phyloP scores from a whole-genome alignment of 2,329 filamentous ascomycete species.

The Ophiostoma sp. region DNA sequence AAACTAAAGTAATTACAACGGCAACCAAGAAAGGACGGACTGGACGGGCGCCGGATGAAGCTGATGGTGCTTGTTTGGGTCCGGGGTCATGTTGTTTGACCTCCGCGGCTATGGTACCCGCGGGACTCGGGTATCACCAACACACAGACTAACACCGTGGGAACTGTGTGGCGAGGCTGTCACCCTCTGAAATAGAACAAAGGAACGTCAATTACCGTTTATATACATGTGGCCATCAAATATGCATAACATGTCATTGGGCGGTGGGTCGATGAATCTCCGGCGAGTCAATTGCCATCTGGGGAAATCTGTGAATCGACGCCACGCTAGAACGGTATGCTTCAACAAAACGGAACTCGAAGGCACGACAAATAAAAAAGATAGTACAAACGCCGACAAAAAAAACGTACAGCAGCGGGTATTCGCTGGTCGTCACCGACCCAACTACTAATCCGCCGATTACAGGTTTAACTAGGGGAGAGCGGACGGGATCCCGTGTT shows the following conservation, averaged over 20 bases:
- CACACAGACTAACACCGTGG: background rate
- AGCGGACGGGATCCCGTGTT: too few species aligned
- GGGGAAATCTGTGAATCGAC: background rate
- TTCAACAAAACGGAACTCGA: too few species aligned
- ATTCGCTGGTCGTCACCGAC: too few species aligned
- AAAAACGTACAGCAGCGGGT: too few species aligned
- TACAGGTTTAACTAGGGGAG: too few species aligned
- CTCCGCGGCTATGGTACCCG: constrained; percentile 3
- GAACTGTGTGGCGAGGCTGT: background rate
- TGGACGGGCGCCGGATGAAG: background rate
- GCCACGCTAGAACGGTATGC: too few species aligned
- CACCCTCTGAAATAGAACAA: background rate
- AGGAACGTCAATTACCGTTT: background rate
- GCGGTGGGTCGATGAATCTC: background rate
- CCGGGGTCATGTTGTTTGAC: background rate
- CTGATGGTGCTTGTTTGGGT: background rate
- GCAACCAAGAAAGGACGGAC: background rate
- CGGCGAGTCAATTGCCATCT: background rate
- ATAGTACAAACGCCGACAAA: too few species aligned
- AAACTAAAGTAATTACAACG: background rate
- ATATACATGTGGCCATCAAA: background rate
- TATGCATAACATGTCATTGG: background rate
- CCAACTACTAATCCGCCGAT: too few species aligned
- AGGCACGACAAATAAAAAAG: too few species aligned
- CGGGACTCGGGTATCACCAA: background rate